A percentile compares a stretch with the other conserved stretches of the same genome.
Evolutionary conservation across 2,329 filamentous ascomycete species (phyloP).

Genomic region (Aspergillus pseudonomiae): DNA sequence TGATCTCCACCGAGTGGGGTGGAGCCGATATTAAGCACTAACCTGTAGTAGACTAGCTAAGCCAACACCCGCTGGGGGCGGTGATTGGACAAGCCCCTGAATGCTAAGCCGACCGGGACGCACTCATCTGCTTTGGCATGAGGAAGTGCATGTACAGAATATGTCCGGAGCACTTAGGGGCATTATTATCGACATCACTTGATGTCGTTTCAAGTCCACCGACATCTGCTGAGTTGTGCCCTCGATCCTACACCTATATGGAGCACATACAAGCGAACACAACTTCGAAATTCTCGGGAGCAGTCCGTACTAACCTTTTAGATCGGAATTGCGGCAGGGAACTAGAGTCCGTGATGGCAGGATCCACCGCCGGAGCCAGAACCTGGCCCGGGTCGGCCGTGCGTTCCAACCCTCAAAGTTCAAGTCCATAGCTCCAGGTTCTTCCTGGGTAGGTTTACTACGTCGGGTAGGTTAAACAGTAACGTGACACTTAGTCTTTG

Average conservation of each 20-base stretch:
- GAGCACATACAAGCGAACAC: background rate
- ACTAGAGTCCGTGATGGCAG: conserved; percentile 10
- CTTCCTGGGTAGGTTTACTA: background rate
- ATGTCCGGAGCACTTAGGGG: background rate
- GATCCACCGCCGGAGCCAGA: conserved; percentile 16
- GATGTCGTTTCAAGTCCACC: background rate
- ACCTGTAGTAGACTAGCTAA: background rate
- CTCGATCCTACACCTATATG: background rate
- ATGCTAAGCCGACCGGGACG: background rate
- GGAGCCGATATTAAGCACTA: background rate
- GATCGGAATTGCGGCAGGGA: conserved; percentile 15
- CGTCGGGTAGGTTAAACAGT: no score
- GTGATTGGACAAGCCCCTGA: conserved; percentile 5
- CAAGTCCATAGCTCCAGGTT: background rate
- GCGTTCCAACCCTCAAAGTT: background rate
- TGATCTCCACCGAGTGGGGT: background rate
- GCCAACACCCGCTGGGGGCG: background rate
- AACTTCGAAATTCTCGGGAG: background rate
- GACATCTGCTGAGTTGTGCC: background rate
- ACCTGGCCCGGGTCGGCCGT: conserved; percentile 7
- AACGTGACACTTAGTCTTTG: background rate
- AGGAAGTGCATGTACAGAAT: background rate
- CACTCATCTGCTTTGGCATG: background rate
- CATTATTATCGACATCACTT: background rate
- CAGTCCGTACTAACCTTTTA: background rate